Base-by-base conservation (phyloP, 1,284 basidiomycete species). In the Pisolithus thermaeus region DNA sequence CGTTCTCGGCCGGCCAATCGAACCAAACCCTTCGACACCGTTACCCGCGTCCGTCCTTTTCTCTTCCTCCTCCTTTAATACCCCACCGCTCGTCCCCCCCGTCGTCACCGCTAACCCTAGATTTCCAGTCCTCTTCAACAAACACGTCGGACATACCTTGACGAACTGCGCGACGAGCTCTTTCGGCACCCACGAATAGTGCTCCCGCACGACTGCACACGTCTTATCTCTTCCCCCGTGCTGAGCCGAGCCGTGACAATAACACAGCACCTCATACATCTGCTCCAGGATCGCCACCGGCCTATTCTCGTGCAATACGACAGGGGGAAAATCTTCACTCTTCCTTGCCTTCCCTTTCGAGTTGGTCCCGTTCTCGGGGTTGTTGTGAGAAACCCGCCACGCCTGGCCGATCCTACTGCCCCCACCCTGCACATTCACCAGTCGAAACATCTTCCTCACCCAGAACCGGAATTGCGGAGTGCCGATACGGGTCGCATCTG, bases 151-250 rank as follows among this genome's bases (percentile, higher is more conserved):
- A 62, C 88, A 91, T 25, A 75, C 75, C 62, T 82, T 83, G 62
- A 90, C 81, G 61, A 90, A 91, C 52, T 79, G 78, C 7, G 84
- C 78, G 47, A 89, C 79, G 46, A 91, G 79, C 60, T 85, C 85
- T 67, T 88, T 90, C 14, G 89, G 88, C 40, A 92, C 78, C 83
- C 86, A 90, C 9, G 84, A 83, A 64, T 88, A 90, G 59, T 80
- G 76, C 54, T 78, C 70, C 48, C 81, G 74, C 40, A 90, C 75
- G 52, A 78, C 68, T 12, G 72, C 72, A 46, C 73, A 77, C 0
- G 87, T 91, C 71, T 80, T 86, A 66, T 90, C 88, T n/a, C 84
- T 76, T 28, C 87, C 87, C 8, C 81, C 84, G 61, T 92, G 90
- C n/a, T 75, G 72, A 46, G 76, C 72, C 45, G 77, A 73, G 6